phyloP scores from a whole-genome alignment of 2,329 filamentous ascomycete genomes.

The Diaporthe sp. region DNA sequence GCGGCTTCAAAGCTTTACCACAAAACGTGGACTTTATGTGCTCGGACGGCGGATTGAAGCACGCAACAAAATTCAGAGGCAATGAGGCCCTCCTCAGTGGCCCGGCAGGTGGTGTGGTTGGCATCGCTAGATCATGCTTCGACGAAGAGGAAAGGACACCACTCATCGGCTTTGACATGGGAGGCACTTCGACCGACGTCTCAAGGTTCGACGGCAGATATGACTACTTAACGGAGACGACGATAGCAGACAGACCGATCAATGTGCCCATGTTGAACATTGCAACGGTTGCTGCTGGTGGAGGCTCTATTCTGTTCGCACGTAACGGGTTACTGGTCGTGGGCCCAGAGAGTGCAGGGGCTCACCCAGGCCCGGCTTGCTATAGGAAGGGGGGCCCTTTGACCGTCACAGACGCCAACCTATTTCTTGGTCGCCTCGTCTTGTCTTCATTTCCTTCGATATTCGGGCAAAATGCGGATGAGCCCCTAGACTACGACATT shows the following conservation, averaged over 20 bases:
- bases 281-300: conserved; percentile 83
- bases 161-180: conserved; percentile 84
- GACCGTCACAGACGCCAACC: conserved; percentile 77
- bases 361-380: conserved; percentile 77
- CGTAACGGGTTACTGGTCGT: conserved; percentile 78
- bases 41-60: conserved; percentile 65
- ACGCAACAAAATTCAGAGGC: conserved; percentile 75
- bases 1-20: conserved; percentile 48
- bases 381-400: conserved; percentile 76
- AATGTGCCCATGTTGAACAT: conserved; percentile 86
- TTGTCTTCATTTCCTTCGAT: conserved; percentile 77
- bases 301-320: conserved; percentile 78
- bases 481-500: conserved; percentile 57
- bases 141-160: conserved; percentile 76
- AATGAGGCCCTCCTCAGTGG: conserved; percentile 79
- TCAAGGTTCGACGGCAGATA: conserved; percentile 71
- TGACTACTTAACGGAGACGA: conserved; percentile 75
- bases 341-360: conserved; percentile 75
- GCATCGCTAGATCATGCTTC: conserved; percentile 81
- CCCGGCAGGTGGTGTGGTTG: conserved; percentile 83
- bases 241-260: conserved; percentile 76
- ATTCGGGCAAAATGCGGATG: conserved; percentile 75
- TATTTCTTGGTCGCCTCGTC: conserved; percentile 69
- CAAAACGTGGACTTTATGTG: conserved; percentile 80
- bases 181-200: conserved; percentile 82